Conservation (phyloP, 2,329 filamentous ascomycete species). For the Nemania bipapillata region DNA sequence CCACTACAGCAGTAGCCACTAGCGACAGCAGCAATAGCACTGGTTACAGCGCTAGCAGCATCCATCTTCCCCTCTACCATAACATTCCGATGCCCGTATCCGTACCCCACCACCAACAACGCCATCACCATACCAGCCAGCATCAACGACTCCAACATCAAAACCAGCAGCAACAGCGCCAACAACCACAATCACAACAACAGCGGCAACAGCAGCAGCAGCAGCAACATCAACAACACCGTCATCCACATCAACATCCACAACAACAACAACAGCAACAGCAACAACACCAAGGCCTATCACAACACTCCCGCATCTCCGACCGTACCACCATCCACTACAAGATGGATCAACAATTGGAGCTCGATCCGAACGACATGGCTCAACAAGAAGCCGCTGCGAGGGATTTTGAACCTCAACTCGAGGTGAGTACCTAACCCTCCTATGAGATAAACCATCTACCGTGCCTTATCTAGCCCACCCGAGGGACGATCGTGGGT, state of each 20-base stretch:
- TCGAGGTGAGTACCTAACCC: conserved; percentile 61
- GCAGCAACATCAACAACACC: conserved; percentile 32
- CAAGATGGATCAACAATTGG: conserved; percentile 56
- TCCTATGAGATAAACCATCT: conserved; percentile 6
- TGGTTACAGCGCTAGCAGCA: background rate
- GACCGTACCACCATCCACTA: conserved; percentile 34
- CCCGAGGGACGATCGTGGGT: conserved; percentile 6
- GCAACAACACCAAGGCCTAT: conserved; percentile 22
- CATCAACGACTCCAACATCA: conserved; percentile 32
- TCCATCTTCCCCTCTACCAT: conserved; percentile 7
- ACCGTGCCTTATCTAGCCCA: background rate
- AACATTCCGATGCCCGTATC: conserved; percentile 31
- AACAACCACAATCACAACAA: conserved; percentile 21
- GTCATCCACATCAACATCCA: conserved; percentile 16
- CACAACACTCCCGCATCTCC: conserved; percentile 29
- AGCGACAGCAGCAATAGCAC: conserved; percentile 35
- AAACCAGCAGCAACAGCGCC: conserved; percentile 19
- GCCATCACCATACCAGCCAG: conserved; percentile 26
- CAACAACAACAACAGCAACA: conserved; percentile 11
- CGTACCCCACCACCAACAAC: conserved; percentile 13
- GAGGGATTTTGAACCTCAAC: conserved; percentile 66
- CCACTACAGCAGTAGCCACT: conserved; percentile 30
- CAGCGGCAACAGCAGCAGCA: conserved; percentile 15
- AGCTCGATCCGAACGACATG: conserved; percentile 55
- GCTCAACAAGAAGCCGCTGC: conserved; percentile 71